Base-by-base conservation (phyloP, 2,329 filamentous ascomycete genomes). In the Pseudodiploospora longispora region DNA sequence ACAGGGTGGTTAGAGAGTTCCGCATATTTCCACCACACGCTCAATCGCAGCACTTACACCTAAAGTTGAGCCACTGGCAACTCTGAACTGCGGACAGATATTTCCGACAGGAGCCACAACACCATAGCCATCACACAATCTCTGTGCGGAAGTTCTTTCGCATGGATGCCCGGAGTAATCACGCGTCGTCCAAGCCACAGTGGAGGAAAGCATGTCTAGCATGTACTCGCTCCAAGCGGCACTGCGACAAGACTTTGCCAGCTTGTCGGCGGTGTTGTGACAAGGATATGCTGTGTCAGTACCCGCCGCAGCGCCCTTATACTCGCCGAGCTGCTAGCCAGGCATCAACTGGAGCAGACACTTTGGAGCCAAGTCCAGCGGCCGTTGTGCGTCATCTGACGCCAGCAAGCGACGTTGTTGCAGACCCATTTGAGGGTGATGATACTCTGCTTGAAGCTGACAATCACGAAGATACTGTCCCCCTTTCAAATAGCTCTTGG, bases 181-280 rank as follows among this genome's bases (percentile, higher is more conserved):
- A 48, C 44, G 6, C 30, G 41, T 34, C 55, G 56, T 47, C 53
- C 59, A 19, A 19, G 19, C 40, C 9, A 27, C 6, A 27, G 12
- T 34, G 41, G 10, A 41, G 32, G 31, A 61, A 60, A 45, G 63
- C 65, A 1, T 68, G 65, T 38, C 49, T 58, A 1, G 51, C 55
- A 27, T 68, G 64, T 49, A 59, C 63, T 10, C 57, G 51, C 36
- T 56, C 63, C 5, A 67, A 67, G 48, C 57, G 65, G 9, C 59
- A 61, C 40, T 68, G 64, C 47, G 60, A 61, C 42, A 66, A 65
- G 46, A 48, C 55, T 7, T 46, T 58, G 1, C 63, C 63, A 3
- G 42, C 52, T 3, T 66, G 63, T 36, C 56, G 55, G 40, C 55
- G 63, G 19, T 66, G 63, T 33, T 36, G 49, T n/a, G 47, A 54